Evolutionary conservation across 345 rosid species (phyloP).

Genomic region (Eucalyptus virginea): DNA sequence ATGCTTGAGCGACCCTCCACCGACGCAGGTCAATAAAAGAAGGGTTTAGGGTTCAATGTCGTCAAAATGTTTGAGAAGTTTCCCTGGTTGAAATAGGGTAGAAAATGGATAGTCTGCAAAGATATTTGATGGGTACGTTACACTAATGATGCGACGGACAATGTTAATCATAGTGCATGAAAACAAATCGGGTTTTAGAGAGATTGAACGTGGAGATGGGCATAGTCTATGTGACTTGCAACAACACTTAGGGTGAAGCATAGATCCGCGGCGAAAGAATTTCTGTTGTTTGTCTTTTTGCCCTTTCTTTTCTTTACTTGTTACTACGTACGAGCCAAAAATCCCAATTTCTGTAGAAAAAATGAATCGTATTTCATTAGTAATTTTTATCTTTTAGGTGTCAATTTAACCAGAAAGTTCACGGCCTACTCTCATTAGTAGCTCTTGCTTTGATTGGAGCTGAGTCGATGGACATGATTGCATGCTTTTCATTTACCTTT

Average conservation of each 20-base stretch:
- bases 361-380: accelerated
- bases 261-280: accelerated
- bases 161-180: not conserved
- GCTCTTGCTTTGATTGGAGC: not conserved
- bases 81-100: accelerated
- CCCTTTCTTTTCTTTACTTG: accelerated
- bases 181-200: accelerated
- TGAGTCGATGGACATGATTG: accelerated
- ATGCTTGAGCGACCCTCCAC: accelerated
- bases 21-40: accelerated
- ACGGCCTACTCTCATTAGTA: accelerated
- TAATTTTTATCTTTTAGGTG: accelerated
- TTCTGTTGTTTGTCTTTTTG: not conserved
- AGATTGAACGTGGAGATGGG: accelerated
- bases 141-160: not conserved
- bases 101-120: not conserved
- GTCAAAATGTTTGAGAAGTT: not conserved
- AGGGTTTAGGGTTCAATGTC: not conserved
- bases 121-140: not conserved
- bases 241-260: accelerated
- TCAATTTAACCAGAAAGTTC: accelerated
- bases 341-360: accelerated
- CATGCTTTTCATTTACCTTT: not conserved
- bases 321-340: accelerated
- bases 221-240: not conserved